These are phyloP conservation scores for Jatropha podagrica DNA, from an alignment of 441 rosid species.

Conservation along the genomic window DNA sequence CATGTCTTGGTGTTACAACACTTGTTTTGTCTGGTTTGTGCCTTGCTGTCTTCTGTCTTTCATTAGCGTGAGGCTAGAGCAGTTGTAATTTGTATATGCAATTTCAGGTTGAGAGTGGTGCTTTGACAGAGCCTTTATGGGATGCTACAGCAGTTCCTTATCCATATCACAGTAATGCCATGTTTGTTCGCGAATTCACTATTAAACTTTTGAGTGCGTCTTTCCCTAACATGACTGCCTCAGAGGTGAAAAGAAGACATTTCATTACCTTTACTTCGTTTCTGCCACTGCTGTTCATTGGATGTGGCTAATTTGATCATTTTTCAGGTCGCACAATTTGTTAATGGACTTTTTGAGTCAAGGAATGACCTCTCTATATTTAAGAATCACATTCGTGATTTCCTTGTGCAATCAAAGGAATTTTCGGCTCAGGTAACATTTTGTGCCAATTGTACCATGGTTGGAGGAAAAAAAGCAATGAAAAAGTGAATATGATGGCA, in stretches of 20 bases:
- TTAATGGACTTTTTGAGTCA: slow-evolving; percentile 81
- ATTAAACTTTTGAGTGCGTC: slow-evolving; percentile 92
- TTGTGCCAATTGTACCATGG: not conserved
- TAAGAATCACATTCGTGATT: slow-evolving; percentile 90
- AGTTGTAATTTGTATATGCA: not conserved
- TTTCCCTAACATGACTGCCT: slow-evolving; percentile 94
- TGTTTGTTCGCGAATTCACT: slow-evolving; percentile 88
- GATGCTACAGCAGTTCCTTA: slow-evolving; percentile 71
- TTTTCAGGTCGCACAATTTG: slow-evolving; percentile 85
- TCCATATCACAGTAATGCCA: slow-evolving; percentile 69
- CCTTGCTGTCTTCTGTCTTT: slow-evolving; percentile 6
- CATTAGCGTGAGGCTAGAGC: not conserved
- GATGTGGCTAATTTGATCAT: slow-evolving; percentile 23
- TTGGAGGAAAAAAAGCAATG: not conserved
- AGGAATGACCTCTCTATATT: slow-evolving; percentile 76
- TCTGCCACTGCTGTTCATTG: slow-evolving; percentile 7
- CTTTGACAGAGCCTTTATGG: slow-evolving; percentile 93
- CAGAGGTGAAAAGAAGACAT: slow-evolving; percentile 53
- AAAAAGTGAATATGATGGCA: not conserved
- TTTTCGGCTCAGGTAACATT: slow-evolving; percentile 78
- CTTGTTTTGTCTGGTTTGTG: slow-evolving; percentile 76
- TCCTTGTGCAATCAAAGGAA: slow-evolving; percentile 90
- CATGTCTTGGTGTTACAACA: slow-evolving; percentile 92
- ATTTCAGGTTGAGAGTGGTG: slow-evolving; percentile 81
- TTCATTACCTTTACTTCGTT: not conserved